A percentile compares a stretch with the other conserved stretches of the same genome.
Conservation (phyloP, 768 basidiomycete species). For the Psilocybe cyanescens region DNA sequence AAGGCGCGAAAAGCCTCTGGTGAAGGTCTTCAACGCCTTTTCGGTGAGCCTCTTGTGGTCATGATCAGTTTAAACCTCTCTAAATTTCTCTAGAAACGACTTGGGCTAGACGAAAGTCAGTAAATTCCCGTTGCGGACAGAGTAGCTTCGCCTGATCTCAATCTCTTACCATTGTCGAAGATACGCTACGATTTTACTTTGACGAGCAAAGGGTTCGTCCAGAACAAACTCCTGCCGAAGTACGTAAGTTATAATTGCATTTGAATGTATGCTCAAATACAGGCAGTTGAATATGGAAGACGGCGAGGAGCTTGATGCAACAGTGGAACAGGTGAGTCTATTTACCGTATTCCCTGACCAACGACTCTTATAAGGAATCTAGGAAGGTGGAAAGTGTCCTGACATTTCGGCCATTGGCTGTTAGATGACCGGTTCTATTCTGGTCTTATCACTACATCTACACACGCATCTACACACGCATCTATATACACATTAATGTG, state of each 20-base stretch:
- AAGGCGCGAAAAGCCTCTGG: slow-evolving; percentile 20
- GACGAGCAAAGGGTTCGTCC: slow-evolving; percentile 14
- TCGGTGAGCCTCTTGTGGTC: slow-evolving; percentile 14
- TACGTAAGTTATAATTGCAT: not conserved
- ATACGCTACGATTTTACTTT: slow-evolving; percentile 9
- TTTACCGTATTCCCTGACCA: not conserved
- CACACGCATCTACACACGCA: too few relatives aligned
- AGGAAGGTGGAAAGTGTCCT: slow-evolving; percentile 5
- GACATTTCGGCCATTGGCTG: slow-evolving; percentile 1
- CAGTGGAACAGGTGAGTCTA: slow-evolving; percentile 50
- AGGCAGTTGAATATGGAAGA: slow-evolving; percentile 57
- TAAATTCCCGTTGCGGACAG: not conserved
- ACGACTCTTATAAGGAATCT: not conserved
- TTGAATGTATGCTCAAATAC: not conserved
- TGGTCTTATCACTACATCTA: too few relatives aligned
- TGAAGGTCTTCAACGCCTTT: slow-evolving; percentile 24
- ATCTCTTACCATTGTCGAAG: not conserved
- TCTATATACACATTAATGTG: not conserved
- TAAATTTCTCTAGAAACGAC: slow-evolving; percentile 7
- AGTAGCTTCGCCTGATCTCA: not conserved
- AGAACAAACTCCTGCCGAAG: slow-evolving; percentile 18
- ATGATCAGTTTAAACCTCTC: not conserved
- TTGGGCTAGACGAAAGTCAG: slow-evolving; percentile 15
- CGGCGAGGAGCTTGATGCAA: slow-evolving; percentile 61
- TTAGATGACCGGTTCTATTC: not conserved